phyloP scores from a whole-genome alignment of 129 eudicot species.

The Kitagawia praeruptora region DNA sequence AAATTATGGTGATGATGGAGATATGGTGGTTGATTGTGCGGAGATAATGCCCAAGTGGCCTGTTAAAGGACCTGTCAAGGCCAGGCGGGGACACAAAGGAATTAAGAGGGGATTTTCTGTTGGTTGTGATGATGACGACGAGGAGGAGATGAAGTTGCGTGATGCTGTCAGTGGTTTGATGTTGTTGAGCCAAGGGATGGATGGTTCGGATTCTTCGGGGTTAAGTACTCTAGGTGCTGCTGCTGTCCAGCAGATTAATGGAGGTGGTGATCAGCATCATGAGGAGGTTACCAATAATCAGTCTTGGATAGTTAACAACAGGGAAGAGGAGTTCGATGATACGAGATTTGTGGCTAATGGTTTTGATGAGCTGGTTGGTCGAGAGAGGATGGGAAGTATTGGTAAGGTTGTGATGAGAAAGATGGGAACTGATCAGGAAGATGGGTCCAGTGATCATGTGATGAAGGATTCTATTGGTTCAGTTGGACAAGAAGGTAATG shows the following conservation, averaged over 20 bases:
- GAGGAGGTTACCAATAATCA: constrained; percentile 24
- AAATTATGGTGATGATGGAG: neutral
- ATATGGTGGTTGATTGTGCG: constrained; percentile 20
- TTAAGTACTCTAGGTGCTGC: neutral
- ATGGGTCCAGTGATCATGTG: neutral
- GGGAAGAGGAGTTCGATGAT: neutral
- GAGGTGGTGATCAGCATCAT: neutral
- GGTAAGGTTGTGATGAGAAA: neutral
- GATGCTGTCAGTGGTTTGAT: constrained; percentile 31
- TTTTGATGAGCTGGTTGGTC: neutral
- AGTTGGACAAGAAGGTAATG: neutral
- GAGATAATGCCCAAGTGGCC: constrained; percentile 33
- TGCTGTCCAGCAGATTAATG: neutral
- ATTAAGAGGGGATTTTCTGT: neutral
- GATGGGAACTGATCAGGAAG: neutral
- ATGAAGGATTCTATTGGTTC: neutral
- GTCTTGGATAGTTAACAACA: constrained; percentile 8
- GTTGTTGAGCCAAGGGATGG: constrained; percentile 18
- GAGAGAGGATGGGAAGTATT: too few relatives aligned
- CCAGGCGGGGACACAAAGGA: constrained; percentile 25
- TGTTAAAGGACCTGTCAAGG: constrained; percentile 13
- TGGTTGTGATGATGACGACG: neutral
- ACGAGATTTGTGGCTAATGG: neutral
- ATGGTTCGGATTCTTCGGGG: constrained; percentile 4
- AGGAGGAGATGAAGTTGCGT: constrained; percentile 19